These are phyloP conservation scores for Cymbidium sinense DNA, from an alignment of 106 monocot species.

Conservation along the genomic window DNA sequence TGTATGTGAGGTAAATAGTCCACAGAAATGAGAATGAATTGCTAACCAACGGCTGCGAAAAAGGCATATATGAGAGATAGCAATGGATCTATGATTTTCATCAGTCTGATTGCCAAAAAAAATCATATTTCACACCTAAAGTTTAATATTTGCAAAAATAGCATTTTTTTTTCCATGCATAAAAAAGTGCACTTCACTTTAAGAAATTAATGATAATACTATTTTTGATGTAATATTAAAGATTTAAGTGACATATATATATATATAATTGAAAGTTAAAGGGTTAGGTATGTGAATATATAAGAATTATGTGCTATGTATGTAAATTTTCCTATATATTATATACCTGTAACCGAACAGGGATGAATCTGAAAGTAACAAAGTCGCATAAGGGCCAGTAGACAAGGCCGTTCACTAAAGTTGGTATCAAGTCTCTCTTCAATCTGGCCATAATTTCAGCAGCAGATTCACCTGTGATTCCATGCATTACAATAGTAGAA, in stretches of 20 bases:
- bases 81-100: background rate
- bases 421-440: slow-evolving; percentile 87
- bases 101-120: background rate
- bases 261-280: too few relatives aligned
- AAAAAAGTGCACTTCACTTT: too few relatives aligned
- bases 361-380: slow-evolving; percentile 83
- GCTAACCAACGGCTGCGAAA: slow-evolving; percentile 76
- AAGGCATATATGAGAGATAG: background rate
- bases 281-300: too few relatives aligned
- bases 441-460: slow-evolving; percentile 72
- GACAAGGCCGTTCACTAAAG: slow-evolving; percentile 52
- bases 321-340: too few relatives aligned
- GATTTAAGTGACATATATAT: too few relatives aligned
- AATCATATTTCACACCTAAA: background rate
- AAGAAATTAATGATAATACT: too few relatives aligned
- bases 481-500: background rate
- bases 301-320: too few relatives aligned
- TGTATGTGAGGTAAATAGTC: slow-evolving; percentile 93
- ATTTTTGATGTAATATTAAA: too few relatives aligned
- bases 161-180: too few relatives aligned
- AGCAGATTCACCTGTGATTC: slow-evolving; percentile 58
- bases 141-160: too few relatives aligned
- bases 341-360: slow-evolving; percentile 83
- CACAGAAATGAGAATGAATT: slow-evolving; percentile 90
- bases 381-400: slow-evolving; percentile 98